These are phyloP conservation scores for Helicostylum pulchrum DNA, from an alignment of 192 early-diverging fungal genomes.

Conservation along the genomic window DNA sequence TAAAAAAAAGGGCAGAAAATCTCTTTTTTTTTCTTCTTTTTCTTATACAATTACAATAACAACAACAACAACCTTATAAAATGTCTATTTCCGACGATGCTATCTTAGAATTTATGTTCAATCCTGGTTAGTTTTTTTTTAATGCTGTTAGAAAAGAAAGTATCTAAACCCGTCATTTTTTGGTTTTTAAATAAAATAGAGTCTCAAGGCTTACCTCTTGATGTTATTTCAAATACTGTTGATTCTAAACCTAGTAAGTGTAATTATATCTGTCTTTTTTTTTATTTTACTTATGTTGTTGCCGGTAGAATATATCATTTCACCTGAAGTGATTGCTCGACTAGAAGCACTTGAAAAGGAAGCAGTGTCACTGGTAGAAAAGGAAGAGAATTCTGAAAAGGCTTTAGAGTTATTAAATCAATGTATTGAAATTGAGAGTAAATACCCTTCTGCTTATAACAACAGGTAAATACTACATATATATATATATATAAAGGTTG, in stretches of 20 bases:
- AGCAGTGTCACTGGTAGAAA: slow-evolving; percentile 41
- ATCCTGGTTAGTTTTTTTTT: slow-evolving; percentile 24
- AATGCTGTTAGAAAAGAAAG: not conserved
- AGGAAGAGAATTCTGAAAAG: slow-evolving; percentile 35
- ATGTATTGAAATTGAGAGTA: slow-evolving; percentile 37
- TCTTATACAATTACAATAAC: not conserved
- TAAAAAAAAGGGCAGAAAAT: not conserved
- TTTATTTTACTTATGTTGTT: not conserved
- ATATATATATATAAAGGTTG: not conserved
- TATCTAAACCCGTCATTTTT: not conserved
- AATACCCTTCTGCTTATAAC: slow-evolving; percentile 50
- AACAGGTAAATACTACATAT: slow-evolving; percentile 53
- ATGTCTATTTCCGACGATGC: slow-evolving; percentile 29
- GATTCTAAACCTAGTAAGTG: slow-evolving; percentile 26
- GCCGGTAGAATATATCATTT: not conserved
- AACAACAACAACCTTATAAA: not conserved
- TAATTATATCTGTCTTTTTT: not conserved
- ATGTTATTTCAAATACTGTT: slow-evolving; percentile 20
- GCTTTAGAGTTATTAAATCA: slow-evolving; percentile 41
- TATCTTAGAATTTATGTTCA: slow-evolving; percentile 34
- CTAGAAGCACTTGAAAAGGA: slow-evolving; percentile 40
- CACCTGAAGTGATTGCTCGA: slow-evolving; percentile 26
- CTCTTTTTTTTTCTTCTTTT: not conserved
- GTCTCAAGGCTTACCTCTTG: slow-evolving; percentile 30
- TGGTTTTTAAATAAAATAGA: too few relatives aligned